Percentiles rank a stretch among this genome's conserved stretches.
Evolutionary conservation across 345 rosid species (phyloP).

Genomic region (Clausena lansium): DNA sequence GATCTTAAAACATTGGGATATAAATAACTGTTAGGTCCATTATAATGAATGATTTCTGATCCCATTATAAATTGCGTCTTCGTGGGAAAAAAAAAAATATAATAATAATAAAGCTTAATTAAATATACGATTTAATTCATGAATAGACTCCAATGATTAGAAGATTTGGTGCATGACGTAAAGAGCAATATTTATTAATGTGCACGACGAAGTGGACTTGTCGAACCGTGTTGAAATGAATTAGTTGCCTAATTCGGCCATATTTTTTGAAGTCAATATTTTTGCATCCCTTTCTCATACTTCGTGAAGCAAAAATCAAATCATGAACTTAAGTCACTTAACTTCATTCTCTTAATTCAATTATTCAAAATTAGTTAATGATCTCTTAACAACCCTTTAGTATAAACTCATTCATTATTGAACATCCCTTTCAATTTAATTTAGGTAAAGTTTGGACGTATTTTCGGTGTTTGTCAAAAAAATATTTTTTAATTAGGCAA

Average conservation of each 20-base stretch:
- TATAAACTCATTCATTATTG: no score
- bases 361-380: not conserved
- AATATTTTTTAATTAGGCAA: no score
- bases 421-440: not conserved
- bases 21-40: no score
- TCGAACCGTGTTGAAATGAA: slow-evolving; percentile 2
- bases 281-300: slow-evolving; percentile 1
- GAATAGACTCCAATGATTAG: not conserved
- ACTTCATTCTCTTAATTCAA: not conserved
- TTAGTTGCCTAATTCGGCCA: slow-evolving; percentile 15
- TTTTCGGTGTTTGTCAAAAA: no score
- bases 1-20: no score
- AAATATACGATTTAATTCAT: no score
- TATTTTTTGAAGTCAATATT: not conserved
- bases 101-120: no score
- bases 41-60: no score
- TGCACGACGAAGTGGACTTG: no score
- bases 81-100: no score
- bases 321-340: not conserved
- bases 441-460: not conserved
- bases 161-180: not conserved
- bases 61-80: no score
- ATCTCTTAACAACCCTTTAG: not conserved
- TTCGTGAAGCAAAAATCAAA: not conserved
- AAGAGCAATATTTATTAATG: no score